These are phyloP conservation scores for Juglanconis sp. DNA, from an alignment of 2,329 filamentous ascomycete species.

Conservation along the genomic window DNA sequence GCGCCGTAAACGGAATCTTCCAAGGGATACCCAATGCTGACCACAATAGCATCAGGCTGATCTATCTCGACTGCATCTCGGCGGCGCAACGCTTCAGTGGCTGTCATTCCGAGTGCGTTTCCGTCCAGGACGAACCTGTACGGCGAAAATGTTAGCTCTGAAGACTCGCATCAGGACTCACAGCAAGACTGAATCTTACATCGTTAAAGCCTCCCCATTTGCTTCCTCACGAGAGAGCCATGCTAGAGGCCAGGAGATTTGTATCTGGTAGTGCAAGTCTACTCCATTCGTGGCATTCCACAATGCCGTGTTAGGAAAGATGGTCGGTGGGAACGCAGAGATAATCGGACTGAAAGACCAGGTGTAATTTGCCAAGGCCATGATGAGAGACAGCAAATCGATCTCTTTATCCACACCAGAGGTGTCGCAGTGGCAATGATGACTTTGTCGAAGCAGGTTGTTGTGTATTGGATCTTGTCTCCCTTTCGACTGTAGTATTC, in stretches of 20 bases:
- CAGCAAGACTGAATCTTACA: neutral
- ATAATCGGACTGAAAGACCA: slow-evolving; percentile 19
- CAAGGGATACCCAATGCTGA: slow-evolving; percentile 27
- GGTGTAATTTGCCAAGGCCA: slow-evolving; percentile 21
- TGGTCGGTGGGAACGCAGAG: slow-evolving; percentile 10
- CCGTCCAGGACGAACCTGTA: slow-evolving; percentile 26
- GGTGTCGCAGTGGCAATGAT: no score
- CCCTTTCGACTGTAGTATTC: no score
- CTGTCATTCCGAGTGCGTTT: slow-evolving; percentile 25
- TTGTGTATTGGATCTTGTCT: no score
- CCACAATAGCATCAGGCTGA: slow-evolving; percentile 25
- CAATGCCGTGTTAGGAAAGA: slow-evolving; percentile 18
- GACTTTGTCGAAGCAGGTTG: no score
- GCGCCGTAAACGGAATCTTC: slow-evolving; percentile 22
- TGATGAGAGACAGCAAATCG: neutral
- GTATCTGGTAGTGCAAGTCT: slow-evolving; percentile 17
- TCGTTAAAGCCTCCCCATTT: slow-evolving; percentile 7
- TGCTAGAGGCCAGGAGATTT: slow-evolving; percentile 19
- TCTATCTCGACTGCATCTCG: slow-evolving; percentile 22
- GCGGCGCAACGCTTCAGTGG: slow-evolving; percentile 25
- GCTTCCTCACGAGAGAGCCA: slow-evolving; percentile 11
- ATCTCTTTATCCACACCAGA: no score
- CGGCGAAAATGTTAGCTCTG: no score
- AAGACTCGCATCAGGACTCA: no score
- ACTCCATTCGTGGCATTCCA: slow-evolving; percentile 19